A percentile compares a stretch with the other conserved stretches of the same genome.
Conservation (phyloP, 768 basidiomycete species). For the Mycena capillaripes region DNA sequence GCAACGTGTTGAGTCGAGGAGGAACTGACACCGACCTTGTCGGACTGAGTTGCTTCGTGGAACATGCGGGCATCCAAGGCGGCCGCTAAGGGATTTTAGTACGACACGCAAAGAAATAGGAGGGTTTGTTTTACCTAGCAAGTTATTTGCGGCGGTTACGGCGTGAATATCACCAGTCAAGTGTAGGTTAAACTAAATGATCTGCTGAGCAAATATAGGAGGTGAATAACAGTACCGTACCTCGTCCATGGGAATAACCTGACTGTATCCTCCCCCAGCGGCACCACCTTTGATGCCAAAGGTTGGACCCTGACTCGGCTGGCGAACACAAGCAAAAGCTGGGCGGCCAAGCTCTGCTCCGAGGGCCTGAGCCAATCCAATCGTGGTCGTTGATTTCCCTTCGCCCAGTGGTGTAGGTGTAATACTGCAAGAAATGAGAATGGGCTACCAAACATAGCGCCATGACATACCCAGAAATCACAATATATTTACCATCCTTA, state of each 20-base stretch:
- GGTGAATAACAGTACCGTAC: conserved; percentile 50
- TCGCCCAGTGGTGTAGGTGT: conserved; percentile 98
- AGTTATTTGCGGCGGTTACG: conserved; percentile 96
- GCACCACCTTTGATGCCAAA: conserved; percentile 99
- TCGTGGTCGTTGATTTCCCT: conserved; percentile 98
- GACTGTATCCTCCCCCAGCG: conserved; percentile 97
- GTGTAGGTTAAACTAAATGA: conserved; percentile 90
- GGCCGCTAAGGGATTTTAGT: conserved; percentile 70
- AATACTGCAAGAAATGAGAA: conserved; percentile 64
- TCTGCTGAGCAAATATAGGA: conserved; percentile 11
- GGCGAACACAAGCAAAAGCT: conserved; percentile 96
- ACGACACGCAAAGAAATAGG: background rate
- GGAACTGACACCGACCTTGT: conserved; percentile 73
- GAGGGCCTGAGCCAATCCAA: conserved; percentile 96
- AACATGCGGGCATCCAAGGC: conserved; percentile 97
- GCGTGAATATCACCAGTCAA: conserved; percentile 98
- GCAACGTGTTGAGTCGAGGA: background rate
- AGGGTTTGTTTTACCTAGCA: conserved; percentile 72
- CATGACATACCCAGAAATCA: conserved; percentile 86
- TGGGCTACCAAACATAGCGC: background rate
- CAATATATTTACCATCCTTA: conserved; percentile 95
- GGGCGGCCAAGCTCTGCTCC: conserved; percentile 95
- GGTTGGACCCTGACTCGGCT: conserved; percentile 98
- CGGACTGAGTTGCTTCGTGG: conserved; percentile 95
- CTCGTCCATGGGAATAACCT: conserved; percentile 99